phyloP scores from a whole-genome alignment of 768 basidiomycete species.

The Xerocomellus intermedius region DNA sequence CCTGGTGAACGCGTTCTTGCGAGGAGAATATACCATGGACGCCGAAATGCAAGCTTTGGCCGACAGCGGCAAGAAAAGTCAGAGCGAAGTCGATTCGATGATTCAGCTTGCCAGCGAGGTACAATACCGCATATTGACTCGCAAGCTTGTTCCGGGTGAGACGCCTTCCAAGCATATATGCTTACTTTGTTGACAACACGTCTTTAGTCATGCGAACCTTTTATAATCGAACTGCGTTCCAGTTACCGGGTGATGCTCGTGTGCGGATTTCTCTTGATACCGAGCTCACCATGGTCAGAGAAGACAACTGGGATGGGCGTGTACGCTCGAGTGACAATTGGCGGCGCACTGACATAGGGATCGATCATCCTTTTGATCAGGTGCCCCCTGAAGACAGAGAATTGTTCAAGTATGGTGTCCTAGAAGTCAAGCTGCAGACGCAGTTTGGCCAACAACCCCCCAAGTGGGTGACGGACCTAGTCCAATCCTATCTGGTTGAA shows the following conservation, averaged over 20 bases:
- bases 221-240: conserved; percentile 99
- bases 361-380: conserved; percentile 87
- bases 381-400: conserved; percentile 79
- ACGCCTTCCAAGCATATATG: not conserved
- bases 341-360: conserved; percentile 91
- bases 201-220: conserved; percentile 88
- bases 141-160: conserved; percentile 80
- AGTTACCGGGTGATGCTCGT: conserved; percentile 96
- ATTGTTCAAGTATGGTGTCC: conserved; percentile 92
- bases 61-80: conserved; percentile 88
- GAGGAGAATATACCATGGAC: conserved; percentile 91
- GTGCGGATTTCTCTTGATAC: conserved; percentile 99
- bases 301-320: conserved; percentile 93
- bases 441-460: conserved; percentile 95
- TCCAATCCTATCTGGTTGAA: conserved; percentile 92
- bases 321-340: conserved; percentile 84
- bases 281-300: conserved; percentile 88
- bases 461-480: conserved; percentile 94
- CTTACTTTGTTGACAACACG: not conserved
- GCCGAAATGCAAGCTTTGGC: conserved; percentile 85
- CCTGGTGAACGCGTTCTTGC: conserved; percentile 85
- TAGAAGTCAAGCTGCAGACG: conserved; percentile 97
- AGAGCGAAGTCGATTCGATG: conserved; percentile 89
- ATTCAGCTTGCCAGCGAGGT: conserved; percentile 97
- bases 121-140: conserved; percentile 84